Evolutionary conservation across 2,329 filamentous ascomycete genomes (phyloP), one percentile per base, ranked within the genome.

Genomic region (Dendrostoma leiphaemia): DNA sequence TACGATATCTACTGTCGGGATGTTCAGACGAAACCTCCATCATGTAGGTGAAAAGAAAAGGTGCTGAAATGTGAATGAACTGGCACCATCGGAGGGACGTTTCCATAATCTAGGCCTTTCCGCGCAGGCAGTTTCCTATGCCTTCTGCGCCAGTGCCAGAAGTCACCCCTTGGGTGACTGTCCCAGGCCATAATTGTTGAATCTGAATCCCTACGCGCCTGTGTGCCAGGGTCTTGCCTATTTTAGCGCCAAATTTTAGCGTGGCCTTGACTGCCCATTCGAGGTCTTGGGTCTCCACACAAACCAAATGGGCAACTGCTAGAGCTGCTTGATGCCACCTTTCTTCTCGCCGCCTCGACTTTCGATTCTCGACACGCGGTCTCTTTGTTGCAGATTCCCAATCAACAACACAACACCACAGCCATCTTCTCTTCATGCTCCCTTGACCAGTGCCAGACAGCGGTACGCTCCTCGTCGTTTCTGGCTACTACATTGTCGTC

Each of bases 271-370:
- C 37, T 49, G 26, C 47, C 24, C 29, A 9, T 32, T 23, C 12
- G 26, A 29, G 34, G 24, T 21, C 15, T 24, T 19, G 19, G 40
- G 34, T 38, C 35, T 28, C 34, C 47, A 40, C 47, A 35, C 35
- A 47, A 41, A 15, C 35, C 47, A 38, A 49, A 49, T 29, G 26
- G 26, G 47, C 47, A 49, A 43, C 37, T 43, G 38, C 38, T 31
- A 41, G 45, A 44, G 52, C 48, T 53, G 46, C 43, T 55, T 48
- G 50, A 51, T 48, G 56, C 56, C 56, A 58, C 56, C 56, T 58
- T 53, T 58, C 54, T 51, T 37, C 55, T 53, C 48, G 44, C 24
- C 46, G 41, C 32, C 32, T 48, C 34, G 40, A 38, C 40, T 17
- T 6, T 37, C 19, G n/a, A 3, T 9, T 12, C 44, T n/a, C n/a